phyloP scores from a whole-genome alignment of 2,329 filamentous ascomycete species.

The Trematosphaeria pertusa region DNA sequence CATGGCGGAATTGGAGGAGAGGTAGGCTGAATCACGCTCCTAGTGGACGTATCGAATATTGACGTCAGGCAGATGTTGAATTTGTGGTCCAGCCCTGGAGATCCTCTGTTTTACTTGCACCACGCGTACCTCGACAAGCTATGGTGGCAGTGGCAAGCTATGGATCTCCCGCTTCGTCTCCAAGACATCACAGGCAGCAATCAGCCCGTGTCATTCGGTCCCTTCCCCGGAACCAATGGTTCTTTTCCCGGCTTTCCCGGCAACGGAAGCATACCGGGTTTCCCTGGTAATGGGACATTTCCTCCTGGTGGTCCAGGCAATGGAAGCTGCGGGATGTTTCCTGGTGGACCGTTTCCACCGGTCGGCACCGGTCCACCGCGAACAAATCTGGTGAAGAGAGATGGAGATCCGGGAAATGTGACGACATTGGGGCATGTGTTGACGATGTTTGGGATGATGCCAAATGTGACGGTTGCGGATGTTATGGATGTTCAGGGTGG shows the following conservation, averaged over 20 bases:
- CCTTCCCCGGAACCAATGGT: conserved; percentile 9
- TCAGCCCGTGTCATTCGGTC: neutral
- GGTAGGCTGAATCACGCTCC: conserved; percentile 7
- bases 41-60: neutral
- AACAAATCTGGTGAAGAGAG: neutral
- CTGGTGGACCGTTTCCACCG: neutral
- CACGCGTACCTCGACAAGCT: conserved; percentile 31
- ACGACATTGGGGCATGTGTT: conserved; percentile 28
- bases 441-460: conserved; percentile 18
- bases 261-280: neutral
- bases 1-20: conserved; percentile 27
- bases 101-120: conserved; percentile 32
- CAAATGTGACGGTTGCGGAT: conserved; percentile 23
- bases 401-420: conserved; percentile 22
- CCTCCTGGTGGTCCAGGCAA: neutral
- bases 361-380: neutral
- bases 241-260: neutral
- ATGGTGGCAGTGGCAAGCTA: conserved; percentile 28
- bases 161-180: conserved; percentile 8
- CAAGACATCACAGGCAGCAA: conserved; percentile 23
- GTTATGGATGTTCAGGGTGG: conserved; percentile 26
- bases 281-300: neutral
- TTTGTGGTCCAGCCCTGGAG: conserved; percentile 22
- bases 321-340: neutral
- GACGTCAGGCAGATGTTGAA: conserved; percentile 23